Evolutionary conservation across 1,139 yeast genomes (phyloP).

Genomic region (Geotrichum australiense): DNA sequence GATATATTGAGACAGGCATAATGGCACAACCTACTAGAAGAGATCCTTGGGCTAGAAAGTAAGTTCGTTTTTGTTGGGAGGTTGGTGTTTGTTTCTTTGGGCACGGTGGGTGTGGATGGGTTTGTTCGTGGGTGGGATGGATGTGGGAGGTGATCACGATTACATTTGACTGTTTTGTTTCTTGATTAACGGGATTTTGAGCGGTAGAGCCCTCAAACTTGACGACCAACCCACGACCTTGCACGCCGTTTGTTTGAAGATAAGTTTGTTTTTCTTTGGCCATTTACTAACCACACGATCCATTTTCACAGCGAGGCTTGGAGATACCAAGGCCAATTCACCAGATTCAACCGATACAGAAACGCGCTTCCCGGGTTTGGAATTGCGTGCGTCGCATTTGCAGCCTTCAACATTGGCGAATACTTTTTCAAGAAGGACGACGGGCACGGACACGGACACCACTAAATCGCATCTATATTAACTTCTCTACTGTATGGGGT

Average conservation of each 20-base stretch:
- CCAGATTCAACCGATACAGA: slow-evolving; percentile 61
- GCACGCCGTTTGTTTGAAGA: not conserved
- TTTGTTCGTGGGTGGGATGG: too few relatives aligned
- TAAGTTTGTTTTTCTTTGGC: too few relatives aligned
- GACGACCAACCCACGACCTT: not conserved
- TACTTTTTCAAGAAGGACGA: too few relatives aligned
- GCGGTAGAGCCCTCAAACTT: not conserved
- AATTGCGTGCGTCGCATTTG: slow-evolving; percentile 71
- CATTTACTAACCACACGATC: not conserved
- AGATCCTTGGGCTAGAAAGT: slow-evolving; percentile 47
- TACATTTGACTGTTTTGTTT: not conserved
- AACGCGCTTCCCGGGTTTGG: slow-evolving; percentile 82
- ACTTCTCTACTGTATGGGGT: too few relatives aligned
- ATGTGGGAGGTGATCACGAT: not conserved
- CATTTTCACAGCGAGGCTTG: slow-evolving; percentile 66
- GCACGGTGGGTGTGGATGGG: too few relatives aligned
- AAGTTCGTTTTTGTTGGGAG: slow-evolving; percentile 21
- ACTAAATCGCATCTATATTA: too few relatives aligned
- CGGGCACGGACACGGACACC: too few relatives aligned
- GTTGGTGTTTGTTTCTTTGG: too few relatives aligned
- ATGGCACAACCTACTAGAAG: slow-evolving; percentile 30
- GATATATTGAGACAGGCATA: too few relatives aligned
- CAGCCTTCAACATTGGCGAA: slow-evolving; percentile 59
- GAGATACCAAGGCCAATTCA: slow-evolving; percentile 81
- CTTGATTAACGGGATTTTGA: not conserved